Evolutionary conservation across 108 stramenopile species (phyloP).

Genomic region (Ochromonas danica): DNA sequence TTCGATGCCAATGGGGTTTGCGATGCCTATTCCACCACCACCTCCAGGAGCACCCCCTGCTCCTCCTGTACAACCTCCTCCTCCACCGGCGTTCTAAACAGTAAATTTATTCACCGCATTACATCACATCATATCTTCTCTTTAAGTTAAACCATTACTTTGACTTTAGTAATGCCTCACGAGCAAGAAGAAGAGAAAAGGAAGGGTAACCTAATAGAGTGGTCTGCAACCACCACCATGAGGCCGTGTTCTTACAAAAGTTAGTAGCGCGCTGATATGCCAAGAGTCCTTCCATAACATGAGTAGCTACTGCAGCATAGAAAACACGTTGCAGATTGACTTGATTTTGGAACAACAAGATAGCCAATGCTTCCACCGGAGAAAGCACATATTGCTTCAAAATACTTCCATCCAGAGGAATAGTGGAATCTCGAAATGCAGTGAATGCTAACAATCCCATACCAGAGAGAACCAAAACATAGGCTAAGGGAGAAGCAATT

Average conservation of each 20-base stretch:
- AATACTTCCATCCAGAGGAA: neutral
- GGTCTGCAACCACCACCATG: neutral
- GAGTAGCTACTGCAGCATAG: neutral
- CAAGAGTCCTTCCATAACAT: neutral
- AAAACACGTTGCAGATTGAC: neutral
- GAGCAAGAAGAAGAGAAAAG: neutral
- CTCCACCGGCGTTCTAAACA: neutral
- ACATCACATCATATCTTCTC: too few species aligned
- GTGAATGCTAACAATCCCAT: neutral
- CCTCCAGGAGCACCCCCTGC: too few species aligned
- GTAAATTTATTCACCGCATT: too few species aligned
- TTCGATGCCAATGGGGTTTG: neutral
- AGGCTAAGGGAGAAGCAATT: neutral
- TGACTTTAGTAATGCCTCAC: neutral
- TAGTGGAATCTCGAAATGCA: neutral
- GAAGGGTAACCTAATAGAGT: neutral
- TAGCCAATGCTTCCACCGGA: neutral
- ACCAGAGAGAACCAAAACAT: neutral
- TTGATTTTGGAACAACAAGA: neutral
- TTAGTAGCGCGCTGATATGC: neutral
- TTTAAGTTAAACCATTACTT: too few species aligned
- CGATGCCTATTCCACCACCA: neutral
- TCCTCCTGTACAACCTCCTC: neutral
- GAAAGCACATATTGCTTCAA: neutral
- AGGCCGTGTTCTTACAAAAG: neutral